These are phyloP conservation scores for Paramecium sexaurelia DNA, from an alignment of 73 alveolate species.

Conservation along the genomic window DNA sequence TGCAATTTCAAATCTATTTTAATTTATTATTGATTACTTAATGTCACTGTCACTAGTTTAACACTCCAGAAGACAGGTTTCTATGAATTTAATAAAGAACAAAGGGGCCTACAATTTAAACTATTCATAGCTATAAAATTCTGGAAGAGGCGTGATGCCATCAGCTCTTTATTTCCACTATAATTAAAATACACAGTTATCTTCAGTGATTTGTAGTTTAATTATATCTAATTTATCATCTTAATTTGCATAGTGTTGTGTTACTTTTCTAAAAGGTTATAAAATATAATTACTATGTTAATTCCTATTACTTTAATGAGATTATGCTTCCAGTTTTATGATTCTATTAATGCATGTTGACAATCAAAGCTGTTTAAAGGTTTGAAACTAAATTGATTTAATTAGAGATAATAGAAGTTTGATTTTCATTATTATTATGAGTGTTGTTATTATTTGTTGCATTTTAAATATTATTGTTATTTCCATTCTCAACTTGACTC, in stretches of 20 bases:
- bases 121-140: background rate
- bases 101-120: constrained; percentile 17
- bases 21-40: background rate
- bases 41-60: background rate
- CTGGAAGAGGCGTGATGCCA: background rate
- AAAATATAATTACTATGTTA: background rate
- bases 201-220: background rate
- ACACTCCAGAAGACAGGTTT: constrained; percentile 3
- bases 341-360: background rate
- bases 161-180: background rate
- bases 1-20: background rate
- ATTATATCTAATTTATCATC: background rate
- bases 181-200: background rate
- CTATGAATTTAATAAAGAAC: constrained; percentile 22
- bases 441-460: background rate
- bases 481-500: background rate
- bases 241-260: background rate
- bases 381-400: background rate
- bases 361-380: background rate
- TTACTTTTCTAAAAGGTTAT: background rate
- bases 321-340: background rate
- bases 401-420: background rate
- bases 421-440: background rate
- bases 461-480: background rate
- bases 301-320: background rate